These are phyloP conservation scores for Phycomyces blakesleeanus DNA, from an alignment of 192 early-diverging fungal species.

Conservation along the genomic window DNA sequence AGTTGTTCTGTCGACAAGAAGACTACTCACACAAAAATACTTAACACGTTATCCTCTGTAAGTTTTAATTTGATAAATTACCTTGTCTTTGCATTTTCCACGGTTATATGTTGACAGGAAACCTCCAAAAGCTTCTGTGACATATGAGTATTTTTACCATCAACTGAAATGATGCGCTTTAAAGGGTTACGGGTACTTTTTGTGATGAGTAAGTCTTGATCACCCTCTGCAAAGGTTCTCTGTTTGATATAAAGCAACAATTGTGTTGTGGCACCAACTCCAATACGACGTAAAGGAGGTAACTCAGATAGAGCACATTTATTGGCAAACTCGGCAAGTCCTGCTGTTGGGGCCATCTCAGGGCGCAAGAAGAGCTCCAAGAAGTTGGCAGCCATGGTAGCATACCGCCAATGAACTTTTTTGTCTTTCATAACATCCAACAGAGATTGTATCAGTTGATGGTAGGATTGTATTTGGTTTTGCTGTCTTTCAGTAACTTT, in stretches of 20 bases:
- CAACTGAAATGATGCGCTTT: conserved; percentile 1
- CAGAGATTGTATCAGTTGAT: conserved; percentile 40
- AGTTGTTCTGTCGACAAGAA: conserved; percentile 55
- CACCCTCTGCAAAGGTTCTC: conserved; percentile 51
- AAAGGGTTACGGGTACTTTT: conserved; percentile 43
- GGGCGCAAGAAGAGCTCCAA: conserved; percentile 68
- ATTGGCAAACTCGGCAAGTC: conserved; percentile 53
- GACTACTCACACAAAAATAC: conserved; percentile 17
- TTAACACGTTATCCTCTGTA: too few relatives aligned
- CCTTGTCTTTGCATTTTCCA: not conserved
- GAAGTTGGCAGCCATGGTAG: conserved; percentile 75
- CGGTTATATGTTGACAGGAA: conserved; percentile 21
- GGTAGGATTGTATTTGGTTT: conserved; percentile 35
- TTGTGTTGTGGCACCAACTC: conserved; percentile 53
- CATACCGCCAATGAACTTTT: conserved; percentile 79
- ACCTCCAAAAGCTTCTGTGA: conserved; percentile 16
- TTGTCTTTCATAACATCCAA: conserved; percentile 56
- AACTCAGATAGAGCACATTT: conserved; percentile 68
- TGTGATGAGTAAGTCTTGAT: conserved; percentile 40
- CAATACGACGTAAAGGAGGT: conserved; percentile 65
- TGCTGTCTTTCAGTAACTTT: not conserved
- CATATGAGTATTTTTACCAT: not conserved
- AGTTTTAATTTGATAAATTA: not conserved
- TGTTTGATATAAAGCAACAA: conserved; percentile 71
- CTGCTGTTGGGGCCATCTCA: conserved; percentile 51